Base-by-base conservation (phyloP, 192 early-diverging fungal genomes). In the Backusella circina region DNA sequence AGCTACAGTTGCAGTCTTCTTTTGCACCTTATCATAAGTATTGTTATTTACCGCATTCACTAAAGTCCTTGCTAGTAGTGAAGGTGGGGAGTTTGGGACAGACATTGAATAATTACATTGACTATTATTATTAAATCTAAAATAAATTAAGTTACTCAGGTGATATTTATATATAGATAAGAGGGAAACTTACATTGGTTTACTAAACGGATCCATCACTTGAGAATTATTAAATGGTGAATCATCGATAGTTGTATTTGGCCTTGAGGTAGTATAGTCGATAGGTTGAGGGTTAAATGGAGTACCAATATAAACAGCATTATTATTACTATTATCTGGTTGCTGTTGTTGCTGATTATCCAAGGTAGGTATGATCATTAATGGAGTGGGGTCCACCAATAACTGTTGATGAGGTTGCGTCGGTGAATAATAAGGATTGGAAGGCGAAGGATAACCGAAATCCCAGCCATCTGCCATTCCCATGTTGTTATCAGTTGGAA, bases 311-410 rank as follows among this genome's bases (percentile, higher is more conserved):
- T 71, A 70, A n/a, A 65, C 65, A n/a, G 70, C 70, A 39, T 72
- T 54, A 67, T 67, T 71, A 28, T 61, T 61, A 26, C 12, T 57
- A 21, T 10, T 26, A n/a, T n/a, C n/a, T n/a, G n/a, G 51, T 12
- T 23, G 21, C 0, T 26, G 51, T 12, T 8, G 50, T 54, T 26
- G 51, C 18, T 61, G 54, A 8, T 10, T 26, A 28, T 61, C 54
- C 12, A 61, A 23, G 26, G 23, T 28, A 26, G 54, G 54, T 61
- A 61, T 61, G 54, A 61, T 26, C 54, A 61, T 61, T 61, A 61
- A 61, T 61, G 54, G 54, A 28, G 21, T 61, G 3, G 54, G 54
- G 10, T 76, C 41, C n/a, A 73, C 78, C 74, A 84, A 77, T 23
- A 70, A 21, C 5, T 33, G 32, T 4, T 68, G 31, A 35, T 18